Base-by-base conservation (phyloP, 2,329 filamentous ascomycete genomes). In the Mycosphaerella sp. region DNA sequence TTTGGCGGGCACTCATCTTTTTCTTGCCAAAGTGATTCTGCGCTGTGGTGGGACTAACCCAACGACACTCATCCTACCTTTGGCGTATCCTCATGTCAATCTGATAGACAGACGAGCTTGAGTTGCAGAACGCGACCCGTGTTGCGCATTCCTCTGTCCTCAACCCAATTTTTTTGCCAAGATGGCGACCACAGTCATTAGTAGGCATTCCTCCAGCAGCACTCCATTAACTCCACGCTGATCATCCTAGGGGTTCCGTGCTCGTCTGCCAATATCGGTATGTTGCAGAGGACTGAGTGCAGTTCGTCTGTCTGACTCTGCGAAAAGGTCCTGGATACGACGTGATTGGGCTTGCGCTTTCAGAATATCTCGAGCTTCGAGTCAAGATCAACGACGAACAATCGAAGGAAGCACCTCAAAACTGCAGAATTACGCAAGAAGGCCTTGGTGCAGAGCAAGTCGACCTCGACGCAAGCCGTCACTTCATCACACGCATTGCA, bases 331-430 rank as follows among this genome's bases (percentile, higher is more conserved):
- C 92, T 46, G 92, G 92, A 55, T 98, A 97, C 78, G 92, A 98
- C 77, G 92, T 96, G 66, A 95, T 97, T 70, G 89, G 93, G 63
- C 85, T 98, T 58, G 92, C 92, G 7, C 80, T 98, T 63, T 95
- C 90, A 62, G 84, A 96, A 72, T 95, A 92, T 76, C 86, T 98
- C 61, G 91, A 96, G 76, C 78, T 97, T 53, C 80, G 84, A 60
- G 87, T 97, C 70, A 89, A 84, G 59, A 79, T 95, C 67, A 81
- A 87, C 71, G 77, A 82, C 55, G 73, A 70, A 49, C 67, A 74
- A 42, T 83, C 82, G 6, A 73, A 78, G 26, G 64, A 70, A 47
- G 76, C 81, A 55, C 83, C 86, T 31, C 79, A 91, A 66, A 93
- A 96, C 76, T 97, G 93, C 79, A 80, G 80, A 53, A 81, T 98